Conservation (phyloP, 208 protist species). For the Crithidia fasciculata region DNA sequence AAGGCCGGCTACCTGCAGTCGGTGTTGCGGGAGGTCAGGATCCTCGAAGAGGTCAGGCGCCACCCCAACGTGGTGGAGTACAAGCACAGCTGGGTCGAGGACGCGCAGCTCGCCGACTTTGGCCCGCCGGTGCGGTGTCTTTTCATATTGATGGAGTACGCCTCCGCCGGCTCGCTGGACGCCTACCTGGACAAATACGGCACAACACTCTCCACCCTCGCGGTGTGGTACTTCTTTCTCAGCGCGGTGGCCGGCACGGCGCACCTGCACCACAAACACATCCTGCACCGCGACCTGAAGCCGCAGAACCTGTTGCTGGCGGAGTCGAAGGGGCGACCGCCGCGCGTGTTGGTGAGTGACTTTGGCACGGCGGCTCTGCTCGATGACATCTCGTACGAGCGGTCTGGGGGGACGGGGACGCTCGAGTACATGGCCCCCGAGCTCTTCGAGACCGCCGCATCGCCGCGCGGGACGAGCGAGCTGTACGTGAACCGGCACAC, state of each 20-base stretch:
- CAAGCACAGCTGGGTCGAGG: conserved; percentile 91
- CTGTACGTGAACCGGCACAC: conserved; percentile 73
- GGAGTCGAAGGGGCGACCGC: conserved; percentile 43
- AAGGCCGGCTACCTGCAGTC: conserved; percentile 78
- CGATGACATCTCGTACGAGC: conserved; percentile 58
- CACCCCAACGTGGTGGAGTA: conserved; percentile 92
- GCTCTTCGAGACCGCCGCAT: conserved; percentile 66
- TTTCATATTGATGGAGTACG: conserved; percentile 93
- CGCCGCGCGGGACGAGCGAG: conserved; percentile 24
- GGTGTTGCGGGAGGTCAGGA: conserved; percentile 85
- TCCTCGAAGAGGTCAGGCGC: conserved; percentile 81
- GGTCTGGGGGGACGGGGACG: conserved; percentile 86
- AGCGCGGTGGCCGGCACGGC: conserved; percentile 78
- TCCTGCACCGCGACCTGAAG: conserved; percentile 91
- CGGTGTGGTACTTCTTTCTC: conserved; percentile 92
- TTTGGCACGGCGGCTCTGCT: conserved; percentile 86
- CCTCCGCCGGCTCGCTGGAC: conserved; percentile 83
- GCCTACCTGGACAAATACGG: conserved; percentile 79
- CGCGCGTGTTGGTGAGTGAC: conserved; percentile 87
- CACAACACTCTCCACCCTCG: conserved; percentile 68
- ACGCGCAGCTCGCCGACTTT: conserved; percentile 85
- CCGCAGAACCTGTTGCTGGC: conserved; percentile 90
- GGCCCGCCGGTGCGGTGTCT: conserved; percentile 88
- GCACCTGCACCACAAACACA: conserved; percentile 83
- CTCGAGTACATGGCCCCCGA: conserved; percentile 92